Evolutionary conservation across 306 rosid genomes (phyloP), one percentile per base, ranked within the genome.

Genomic region (Cucumis hystrix): DNA sequence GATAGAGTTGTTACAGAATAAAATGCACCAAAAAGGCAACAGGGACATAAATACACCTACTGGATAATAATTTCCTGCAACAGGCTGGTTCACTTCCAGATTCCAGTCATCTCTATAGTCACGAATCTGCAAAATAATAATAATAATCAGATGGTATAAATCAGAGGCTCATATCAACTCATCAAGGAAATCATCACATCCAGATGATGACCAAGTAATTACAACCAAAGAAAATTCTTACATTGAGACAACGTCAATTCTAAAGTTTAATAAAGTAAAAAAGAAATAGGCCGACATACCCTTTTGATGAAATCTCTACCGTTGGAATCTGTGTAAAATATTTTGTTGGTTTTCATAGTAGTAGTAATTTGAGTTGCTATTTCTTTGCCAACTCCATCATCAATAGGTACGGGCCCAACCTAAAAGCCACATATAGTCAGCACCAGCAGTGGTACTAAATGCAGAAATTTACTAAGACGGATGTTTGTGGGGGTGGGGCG

Each of bases 361-460:
- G 93, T 89, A 72, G 82, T 78, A 40, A 95, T 78, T 82, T 89
- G 96, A 56, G 97, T 86, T 14, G 70, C 85, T 78, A 92, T 88
- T 81, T 95, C 99, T 82, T 92, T 95, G 70, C 99, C 97, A 67
- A 83, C 66, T 85, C 93, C 91, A 73, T 92, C 92, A 83, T 85
- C 85, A 81, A 85, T 64, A 16, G 99, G 99, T 85, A 95, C 84
- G 28, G 99, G 98, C 74, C 98, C 98, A 83, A 92, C 93, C 98
- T 95, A 80, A 25, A 78, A 51, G 63, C 56, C 58, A 78, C 28
- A 70, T 23, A 81, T 10, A 86, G 37, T 73, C 62, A 83, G 75
- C 52, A 40, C 55, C 66, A 83, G 75, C 9, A 11, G 52, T 17
- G 8, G 73, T n/a, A 10, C 11, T 66, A 40, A 9, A 66, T 66